Conservation (phyloP, 495 filamentous ascomycete species). For the Talaromyces borbonicus region DNA sequence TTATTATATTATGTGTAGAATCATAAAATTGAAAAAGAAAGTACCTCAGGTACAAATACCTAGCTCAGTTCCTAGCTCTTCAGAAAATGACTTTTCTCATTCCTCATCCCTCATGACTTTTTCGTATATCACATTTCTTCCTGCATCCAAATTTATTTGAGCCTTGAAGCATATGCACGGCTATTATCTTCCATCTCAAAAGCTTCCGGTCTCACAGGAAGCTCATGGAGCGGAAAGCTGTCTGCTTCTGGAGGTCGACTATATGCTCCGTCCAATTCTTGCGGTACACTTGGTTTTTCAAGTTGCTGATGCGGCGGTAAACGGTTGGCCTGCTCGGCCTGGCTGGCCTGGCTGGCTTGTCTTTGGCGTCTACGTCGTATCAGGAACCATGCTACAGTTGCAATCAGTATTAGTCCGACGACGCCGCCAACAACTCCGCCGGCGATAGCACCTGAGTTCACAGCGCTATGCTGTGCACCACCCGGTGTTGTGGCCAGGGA, state of each 20-base stretch:
- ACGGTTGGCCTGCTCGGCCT: not conserved
- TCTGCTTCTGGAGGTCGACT: not conserved
- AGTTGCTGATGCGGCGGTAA: not conserved
- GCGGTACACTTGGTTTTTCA: not conserved
- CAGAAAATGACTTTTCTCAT: no score
- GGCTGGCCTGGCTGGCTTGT: not conserved
- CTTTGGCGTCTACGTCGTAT: slow-evolving; percentile 7
- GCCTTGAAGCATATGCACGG: not conserved
- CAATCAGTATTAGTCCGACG: slow-evolving; percentile 2
- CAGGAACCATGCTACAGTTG: slow-evolving; percentile 9
- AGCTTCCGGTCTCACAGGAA: not conserved
- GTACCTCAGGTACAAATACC: no score
- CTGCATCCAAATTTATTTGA: not conserved
- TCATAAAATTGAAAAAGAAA: no score
- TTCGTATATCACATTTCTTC: no score
- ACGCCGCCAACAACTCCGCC: slow-evolving; percentile 12
- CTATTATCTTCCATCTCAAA: not conserved
- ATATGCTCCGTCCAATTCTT: not conserved
- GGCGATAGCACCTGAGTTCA: slow-evolving; percentile 9
- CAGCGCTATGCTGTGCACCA: not conserved
- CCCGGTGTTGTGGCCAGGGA: not conserved
- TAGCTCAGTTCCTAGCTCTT: no score
- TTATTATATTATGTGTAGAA: no score
- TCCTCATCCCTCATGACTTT: no score
- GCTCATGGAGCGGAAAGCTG: not conserved